Conservation (phyloP, 169 alveolate genomes). For the Eimeria sp. region DNA sequence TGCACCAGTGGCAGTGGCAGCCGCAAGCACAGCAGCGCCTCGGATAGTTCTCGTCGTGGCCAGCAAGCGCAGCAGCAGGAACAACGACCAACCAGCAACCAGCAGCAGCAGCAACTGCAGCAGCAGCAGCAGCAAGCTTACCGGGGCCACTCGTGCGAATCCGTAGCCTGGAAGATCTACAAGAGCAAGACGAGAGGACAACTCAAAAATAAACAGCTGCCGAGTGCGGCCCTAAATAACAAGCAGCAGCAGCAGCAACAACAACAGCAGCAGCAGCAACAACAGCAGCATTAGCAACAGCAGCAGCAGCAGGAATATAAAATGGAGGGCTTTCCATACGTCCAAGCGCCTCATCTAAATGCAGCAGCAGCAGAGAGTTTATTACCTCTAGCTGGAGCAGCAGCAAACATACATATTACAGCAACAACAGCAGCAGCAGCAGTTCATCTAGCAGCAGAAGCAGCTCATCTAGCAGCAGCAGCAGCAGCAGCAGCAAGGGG, state of each 20-base stretch:
- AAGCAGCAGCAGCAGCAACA: background rate
- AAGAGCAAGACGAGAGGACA: conserved; percentile 88
- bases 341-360: background rate
- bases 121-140: conserved; percentile 20
- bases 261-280: conserved; percentile 46
- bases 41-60: too few species aligned
- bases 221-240: conserved; percentile 92
- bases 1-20: background rate
- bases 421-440: conserved; percentile 41
- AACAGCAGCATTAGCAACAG: conserved; percentile 6
- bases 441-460: conserved; percentile 13
- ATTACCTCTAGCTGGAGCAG: conserved; percentile 5
- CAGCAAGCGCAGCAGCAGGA: background rate
- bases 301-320: background rate
- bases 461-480: conserved; percentile 27
- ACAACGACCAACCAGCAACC: conserved; percentile 9
- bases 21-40: background rate
- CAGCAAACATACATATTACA: background rate
- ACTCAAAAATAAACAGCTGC: conserved; percentile 91
- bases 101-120: conserved; percentile 18
- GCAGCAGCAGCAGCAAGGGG: conserved; percentile 33
- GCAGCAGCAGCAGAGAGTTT: too few species aligned
- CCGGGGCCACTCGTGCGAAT: conserved; percentile 87
- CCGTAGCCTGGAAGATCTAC: conserved; percentile 96
- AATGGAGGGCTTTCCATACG: too few species aligned